phyloP scores from a whole-genome alignment of 1,139 yeast species.

The Kodamaea sp. region DNA sequence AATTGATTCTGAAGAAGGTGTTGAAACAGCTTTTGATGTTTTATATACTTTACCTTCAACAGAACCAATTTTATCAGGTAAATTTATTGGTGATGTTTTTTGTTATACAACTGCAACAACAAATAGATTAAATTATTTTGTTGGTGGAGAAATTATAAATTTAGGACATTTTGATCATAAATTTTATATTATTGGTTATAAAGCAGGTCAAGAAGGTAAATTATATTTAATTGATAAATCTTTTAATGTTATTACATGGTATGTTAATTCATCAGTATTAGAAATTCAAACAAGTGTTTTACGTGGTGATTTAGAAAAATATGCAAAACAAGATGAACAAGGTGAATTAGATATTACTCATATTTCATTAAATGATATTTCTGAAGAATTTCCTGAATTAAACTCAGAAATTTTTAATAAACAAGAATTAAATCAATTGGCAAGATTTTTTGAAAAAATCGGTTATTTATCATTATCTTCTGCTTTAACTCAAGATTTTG shows the following conservation, averaged over 20 bases:
- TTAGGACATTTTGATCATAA: conserved; percentile 91
- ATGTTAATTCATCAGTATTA: conserved; percentile 75
- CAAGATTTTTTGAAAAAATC: conserved; percentile 91
- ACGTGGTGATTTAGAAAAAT: conserved; percentile 78
- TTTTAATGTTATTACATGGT: conserved; percentile 77
- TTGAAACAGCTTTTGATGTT: conserved; percentile 81
- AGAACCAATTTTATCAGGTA: conserved; percentile 82
- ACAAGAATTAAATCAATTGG: conserved; percentile 72
- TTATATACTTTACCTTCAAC: conserved; percentile 65
- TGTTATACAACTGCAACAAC: conserved; percentile 78
- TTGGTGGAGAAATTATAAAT: conserved; percentile 90
- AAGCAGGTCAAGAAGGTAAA: conserved; percentile 78
- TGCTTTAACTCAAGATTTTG: conserved; percentile 75
- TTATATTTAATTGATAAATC: conserved; percentile 91
- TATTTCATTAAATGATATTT: conserved; percentile 59
- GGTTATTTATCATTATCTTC: conserved; percentile 82
- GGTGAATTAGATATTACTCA: conserved; percentile 47
- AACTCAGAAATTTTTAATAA: conserved; percentile 49
- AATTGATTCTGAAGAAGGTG: conserved; percentile 79
- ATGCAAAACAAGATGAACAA: conserved; percentile 39
- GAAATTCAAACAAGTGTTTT: conserved; percentile 94
- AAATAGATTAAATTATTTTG: conserved; percentile 87
- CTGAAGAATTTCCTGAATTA: conserved; percentile 48
- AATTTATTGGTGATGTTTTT: conserved; percentile 96
- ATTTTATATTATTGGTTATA: conserved; percentile 82